Conservation (phyloP, 108 stramenopile species). For the Skeletonema potamos region DNA sequence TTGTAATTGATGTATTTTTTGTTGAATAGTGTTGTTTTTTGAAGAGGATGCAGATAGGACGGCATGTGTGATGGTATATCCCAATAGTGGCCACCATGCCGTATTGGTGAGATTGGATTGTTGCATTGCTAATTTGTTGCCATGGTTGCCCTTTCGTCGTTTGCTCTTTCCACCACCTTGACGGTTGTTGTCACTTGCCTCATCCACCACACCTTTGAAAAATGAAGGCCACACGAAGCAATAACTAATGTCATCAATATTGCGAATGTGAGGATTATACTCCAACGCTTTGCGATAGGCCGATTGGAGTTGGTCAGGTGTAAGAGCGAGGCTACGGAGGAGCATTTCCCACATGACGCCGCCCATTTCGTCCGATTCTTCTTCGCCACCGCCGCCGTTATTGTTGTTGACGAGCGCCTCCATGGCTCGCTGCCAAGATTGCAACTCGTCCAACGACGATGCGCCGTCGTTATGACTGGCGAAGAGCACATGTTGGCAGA, state of each 20-base stretch:
- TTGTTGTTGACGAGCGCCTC: neutral
- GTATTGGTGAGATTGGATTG: neutral
- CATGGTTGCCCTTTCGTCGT: constrained; percentile 13
- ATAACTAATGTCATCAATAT: neutral
- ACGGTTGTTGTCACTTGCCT: neutral
- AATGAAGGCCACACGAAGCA: constrained; percentile 20
- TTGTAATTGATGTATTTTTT: constrained; percentile 12
- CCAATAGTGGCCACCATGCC: constrained; percentile 36
- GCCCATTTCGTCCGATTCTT: no score
- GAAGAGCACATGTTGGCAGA: neutral
- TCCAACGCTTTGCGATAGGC: neutral
- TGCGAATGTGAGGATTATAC: neutral
- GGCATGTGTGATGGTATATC: constrained; percentile 31
- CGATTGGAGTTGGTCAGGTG: constrained; percentile 1
- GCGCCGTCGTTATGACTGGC: neutral
- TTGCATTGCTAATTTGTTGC: neutral
- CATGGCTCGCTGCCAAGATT: neutral
- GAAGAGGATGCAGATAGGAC: neutral
- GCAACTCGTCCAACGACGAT: neutral
- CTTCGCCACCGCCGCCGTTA: neutral
- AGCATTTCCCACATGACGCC: constrained; percentile 24
- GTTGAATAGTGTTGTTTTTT: neutral
- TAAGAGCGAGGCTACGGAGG: constrained; percentile 1
- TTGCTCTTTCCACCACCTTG: neutral
- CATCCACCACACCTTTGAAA: neutral